phyloP scores from a whole-genome alignment of 2,329 filamentous ascomycete species.

The Boeremia exigua region DNA sequence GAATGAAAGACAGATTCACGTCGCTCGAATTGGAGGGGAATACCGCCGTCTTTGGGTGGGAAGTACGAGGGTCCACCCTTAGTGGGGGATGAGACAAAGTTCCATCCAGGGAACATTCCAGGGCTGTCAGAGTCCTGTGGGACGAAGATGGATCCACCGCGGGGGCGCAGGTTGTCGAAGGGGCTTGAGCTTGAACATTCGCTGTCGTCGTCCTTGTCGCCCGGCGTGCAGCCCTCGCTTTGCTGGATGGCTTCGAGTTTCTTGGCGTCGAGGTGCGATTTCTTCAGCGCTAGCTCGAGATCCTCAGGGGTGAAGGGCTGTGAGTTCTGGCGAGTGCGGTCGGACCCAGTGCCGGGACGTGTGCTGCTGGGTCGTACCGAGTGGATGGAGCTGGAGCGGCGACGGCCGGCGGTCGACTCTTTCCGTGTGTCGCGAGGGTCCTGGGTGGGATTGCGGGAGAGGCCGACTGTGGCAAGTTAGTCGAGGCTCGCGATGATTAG shows the following conservation, averaged over 20 bases:
- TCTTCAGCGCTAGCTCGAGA: constrained; percentile 52
- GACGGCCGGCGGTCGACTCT: constrained; percentile 35
- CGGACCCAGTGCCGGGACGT: constrained; percentile 35
- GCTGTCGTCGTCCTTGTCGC: constrained; percentile 21
- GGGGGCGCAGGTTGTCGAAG: constrained; percentile 26
- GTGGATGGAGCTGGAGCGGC: constrained; percentile 35
- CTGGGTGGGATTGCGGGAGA: constrained; percentile 43
- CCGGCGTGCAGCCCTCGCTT: constrained; percentile 21
- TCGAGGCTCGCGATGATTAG: constrained; percentile 7
- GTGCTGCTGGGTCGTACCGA: constrained; percentile 28
- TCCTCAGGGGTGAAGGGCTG: constrained; percentile 54
- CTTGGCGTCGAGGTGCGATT: constrained; percentile 46
- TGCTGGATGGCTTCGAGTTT: constrained; percentile 35
- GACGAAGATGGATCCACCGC: constrained; percentile 35
- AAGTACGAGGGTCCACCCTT: constrained; percentile 22
- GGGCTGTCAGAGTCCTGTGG: constrained; percentile 33
- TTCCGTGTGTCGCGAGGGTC: constrained; percentile 39
- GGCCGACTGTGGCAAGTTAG: constrained; percentile 39
- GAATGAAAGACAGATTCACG: neutral
- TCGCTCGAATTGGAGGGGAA: constrained; percentile 22
- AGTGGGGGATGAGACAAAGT: constrained; percentile 12
- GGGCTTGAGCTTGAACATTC: constrained; percentile 27
- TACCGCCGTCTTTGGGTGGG: constrained; percentile 19
- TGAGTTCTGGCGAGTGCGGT: constrained; percentile 37
- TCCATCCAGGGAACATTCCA: constrained; percentile 17